These are phyloP conservation scores for Vitis cinerea DNA, from an alignment of 164 flowering plant species.

Conservation along the genomic window DNA sequence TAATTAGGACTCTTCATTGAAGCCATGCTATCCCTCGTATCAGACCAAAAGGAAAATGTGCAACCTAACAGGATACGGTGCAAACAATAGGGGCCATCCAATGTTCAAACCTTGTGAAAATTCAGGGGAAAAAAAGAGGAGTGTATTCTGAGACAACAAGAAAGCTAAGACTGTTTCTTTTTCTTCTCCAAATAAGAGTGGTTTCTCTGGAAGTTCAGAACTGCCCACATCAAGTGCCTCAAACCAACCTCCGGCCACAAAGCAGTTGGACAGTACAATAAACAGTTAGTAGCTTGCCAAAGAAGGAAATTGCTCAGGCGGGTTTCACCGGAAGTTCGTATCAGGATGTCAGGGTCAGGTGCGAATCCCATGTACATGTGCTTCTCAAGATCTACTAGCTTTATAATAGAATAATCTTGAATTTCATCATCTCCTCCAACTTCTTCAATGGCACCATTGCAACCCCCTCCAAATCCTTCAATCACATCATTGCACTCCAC, in stretches of 20 bases:
- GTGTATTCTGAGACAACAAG: neutral
- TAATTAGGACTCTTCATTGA: no score
- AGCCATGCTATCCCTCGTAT: no score
- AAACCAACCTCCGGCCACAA: constrained; percentile 84
- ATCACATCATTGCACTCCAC: neutral
- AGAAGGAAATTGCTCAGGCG: constrained; percentile 87
- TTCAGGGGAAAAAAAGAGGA: no score
- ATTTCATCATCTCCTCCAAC: neutral
- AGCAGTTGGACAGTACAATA: constrained; percentile 52
- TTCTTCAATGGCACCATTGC: neutral
- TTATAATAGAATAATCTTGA: constrained; percentile 15
- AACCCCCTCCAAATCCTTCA: neutral
- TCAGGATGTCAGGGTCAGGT: constrained; percentile 73
- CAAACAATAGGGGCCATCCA: no score
- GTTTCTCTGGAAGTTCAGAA: constrained; percentile 56
- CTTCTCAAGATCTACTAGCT: constrained; percentile 56
- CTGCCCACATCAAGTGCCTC: constrained; percentile 61
- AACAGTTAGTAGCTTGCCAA: constrained; percentile 61
- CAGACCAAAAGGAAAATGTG: no score
- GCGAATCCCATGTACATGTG: constrained; percentile 58
- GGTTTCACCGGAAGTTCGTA: constrained; percentile 76
- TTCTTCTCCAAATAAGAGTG: constrained; percentile 47
- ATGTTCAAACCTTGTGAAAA: no score
- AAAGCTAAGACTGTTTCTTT: constrained; percentile 30
- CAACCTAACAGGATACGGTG: no score